Percentiles rank a stretch among this genome's conserved stretches.
Conservation (phyloP, 1,139 yeast species). For the Hansenula anomala region DNA sequence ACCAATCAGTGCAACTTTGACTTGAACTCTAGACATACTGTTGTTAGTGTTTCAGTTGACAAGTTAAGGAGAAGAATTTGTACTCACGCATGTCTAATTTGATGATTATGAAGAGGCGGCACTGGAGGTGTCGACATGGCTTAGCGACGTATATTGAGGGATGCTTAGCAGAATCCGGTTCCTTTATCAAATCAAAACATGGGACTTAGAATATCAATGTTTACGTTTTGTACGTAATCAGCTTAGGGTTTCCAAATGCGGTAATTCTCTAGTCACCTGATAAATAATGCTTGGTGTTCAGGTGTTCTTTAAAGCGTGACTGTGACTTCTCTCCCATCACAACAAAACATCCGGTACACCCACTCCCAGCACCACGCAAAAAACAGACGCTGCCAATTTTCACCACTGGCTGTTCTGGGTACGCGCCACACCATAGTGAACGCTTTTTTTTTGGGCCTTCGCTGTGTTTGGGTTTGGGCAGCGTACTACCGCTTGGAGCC, state of each 20-base stretch:
- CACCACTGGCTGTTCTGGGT: not conserved
- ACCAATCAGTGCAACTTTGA: constrained; percentile 91
- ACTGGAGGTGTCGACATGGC: constrained; percentile 12
- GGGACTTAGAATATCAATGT: no score
- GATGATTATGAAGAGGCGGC: constrained; percentile 18
- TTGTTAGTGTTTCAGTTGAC: not conserved
- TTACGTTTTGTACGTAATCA: not conserved
- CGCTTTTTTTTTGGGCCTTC: not conserved
- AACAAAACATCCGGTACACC: not conserved
- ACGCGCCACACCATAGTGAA: not conserved
- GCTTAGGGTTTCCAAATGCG: no score
- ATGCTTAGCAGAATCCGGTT: no score
- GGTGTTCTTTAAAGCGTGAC: not conserved
- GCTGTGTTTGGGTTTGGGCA: not conserved
- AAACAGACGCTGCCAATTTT: not conserved
- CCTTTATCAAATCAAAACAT: no score
- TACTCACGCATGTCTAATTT: constrained; percentile 16
- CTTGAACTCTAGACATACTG: constrained; percentile 18
- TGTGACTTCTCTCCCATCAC: not conserved
- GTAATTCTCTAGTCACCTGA: not conserved
- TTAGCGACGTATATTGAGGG: no score
- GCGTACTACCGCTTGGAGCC: not conserved
- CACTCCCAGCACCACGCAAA: no score
- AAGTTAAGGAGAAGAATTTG: no score
- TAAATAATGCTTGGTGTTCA: not conserved